Base-by-base conservation (phyloP, 1,284 basidiomycete species). In the Malassezia sp. region DNA sequence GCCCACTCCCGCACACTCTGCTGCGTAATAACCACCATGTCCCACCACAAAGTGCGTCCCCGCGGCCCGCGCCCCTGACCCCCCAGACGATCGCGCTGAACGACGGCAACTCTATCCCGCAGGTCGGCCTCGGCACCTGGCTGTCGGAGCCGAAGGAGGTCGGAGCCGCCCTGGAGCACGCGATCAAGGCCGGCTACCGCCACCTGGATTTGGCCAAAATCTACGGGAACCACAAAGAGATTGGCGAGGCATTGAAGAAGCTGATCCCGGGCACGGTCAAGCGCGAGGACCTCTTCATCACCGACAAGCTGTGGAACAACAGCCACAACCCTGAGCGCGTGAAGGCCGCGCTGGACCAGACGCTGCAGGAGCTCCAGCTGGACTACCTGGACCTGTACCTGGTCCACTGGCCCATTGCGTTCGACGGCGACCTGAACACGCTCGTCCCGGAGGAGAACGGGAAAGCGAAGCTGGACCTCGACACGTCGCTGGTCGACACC, bases 351-450 rank as follows among this genome's bases (percentile, higher is more conserved):
- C 66, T 71, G 31, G 63, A 73, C 52, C 65, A 72, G 46, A 72
- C 71, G 9, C 59, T 73, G n/a, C 48, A 67, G 44, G 62, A 72
- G 54, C 64, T 73, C 11, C 61, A 62, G 18, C 52, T 71, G 22
- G 58, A 63, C 38, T 73, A 73, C 59, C 58, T 73, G 29, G 72
- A 73, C 48, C 57, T 73, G 31, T 39, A 60, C 82, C 81, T 87
- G 37, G 75, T 90, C 51, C 86, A 90, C 74, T 91, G 86, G 86
- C 86, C 87, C 1, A 79, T 85, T 28, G 52, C 71, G 0, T 64
- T 72, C 47, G 35, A 49, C 6, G 50, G 52, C 14, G 29, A 39
- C 23, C 12, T 46, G 24, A 42, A 61, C 42, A 61, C 56, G 6
- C 73, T 83, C 34, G 71, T 75, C 57, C 83, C 71, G 27, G 73